Evolutionary conservation across 202 grass and related monocot species (phyloP).

Genomic region (Digitaria exilis): DNA sequence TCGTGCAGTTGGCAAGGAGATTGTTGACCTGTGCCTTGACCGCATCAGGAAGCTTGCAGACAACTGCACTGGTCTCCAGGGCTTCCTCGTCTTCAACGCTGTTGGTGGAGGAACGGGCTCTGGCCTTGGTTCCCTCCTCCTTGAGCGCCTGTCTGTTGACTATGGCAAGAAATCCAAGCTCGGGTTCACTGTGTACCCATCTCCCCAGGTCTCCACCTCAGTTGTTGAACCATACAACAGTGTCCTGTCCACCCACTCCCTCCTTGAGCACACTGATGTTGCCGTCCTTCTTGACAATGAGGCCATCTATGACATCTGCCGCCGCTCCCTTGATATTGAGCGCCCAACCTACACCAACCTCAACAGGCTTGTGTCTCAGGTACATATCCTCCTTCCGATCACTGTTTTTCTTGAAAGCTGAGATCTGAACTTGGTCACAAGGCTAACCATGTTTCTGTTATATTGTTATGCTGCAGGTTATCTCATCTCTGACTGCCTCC

Average conservation of each 20-base stretch:
- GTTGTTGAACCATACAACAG: slow-evolving; percentile 94
- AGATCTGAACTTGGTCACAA: not conserved
- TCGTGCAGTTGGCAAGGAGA: slow-evolving; percentile 80
- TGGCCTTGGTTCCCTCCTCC: slow-evolving; percentile 82
- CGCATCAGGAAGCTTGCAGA: slow-evolving; percentile 87
- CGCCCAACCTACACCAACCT: slow-evolving; percentile 93
- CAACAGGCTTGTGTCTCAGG: slow-evolving; percentile 88
- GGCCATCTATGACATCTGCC: slow-evolving; percentile 87
- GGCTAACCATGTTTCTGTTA: not conserved
- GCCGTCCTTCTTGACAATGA: slow-evolving; percentile 77
- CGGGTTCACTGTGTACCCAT: slow-evolving; percentile 84
- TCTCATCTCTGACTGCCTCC: not conserved
- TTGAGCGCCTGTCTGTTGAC: slow-evolving; percentile 84
- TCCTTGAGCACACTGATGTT: slow-evolving; percentile 84
- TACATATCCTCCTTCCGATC: not conserved
- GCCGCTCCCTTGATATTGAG: slow-evolving; percentile 86
- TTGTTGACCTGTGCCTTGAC: slow-evolving; percentile 88
- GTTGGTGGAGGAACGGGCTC: slow-evolving; percentile 83
- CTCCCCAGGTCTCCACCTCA: slow-evolving; percentile 86
- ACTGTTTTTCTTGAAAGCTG: not conserved
- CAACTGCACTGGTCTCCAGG: slow-evolving; percentile 88
- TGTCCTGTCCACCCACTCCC: slow-evolving; percentile 85
- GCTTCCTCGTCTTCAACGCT: slow-evolving; percentile 88
- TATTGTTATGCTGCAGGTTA: not conserved
- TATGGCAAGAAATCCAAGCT: slow-evolving; percentile 94